phyloP scores from a whole-genome alignment of 2,329 filamentous ascomycete genomes.

The Diaporthe sp. region DNA sequence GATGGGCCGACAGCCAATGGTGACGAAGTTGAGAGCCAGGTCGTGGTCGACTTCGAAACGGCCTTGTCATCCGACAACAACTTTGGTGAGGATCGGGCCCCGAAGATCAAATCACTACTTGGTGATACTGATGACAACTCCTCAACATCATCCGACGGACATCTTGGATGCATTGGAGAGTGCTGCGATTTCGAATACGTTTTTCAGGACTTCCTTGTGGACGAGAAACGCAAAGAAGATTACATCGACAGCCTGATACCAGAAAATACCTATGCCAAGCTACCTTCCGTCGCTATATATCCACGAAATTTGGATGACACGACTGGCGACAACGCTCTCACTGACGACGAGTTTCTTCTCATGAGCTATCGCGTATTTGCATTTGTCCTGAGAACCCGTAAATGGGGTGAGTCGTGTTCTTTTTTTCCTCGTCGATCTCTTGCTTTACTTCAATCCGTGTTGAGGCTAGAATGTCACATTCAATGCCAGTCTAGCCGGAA shows the following conservation, averaged over 20 bases:
- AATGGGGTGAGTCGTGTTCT: constrained; percentile 44
- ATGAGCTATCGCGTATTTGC: constrained; percentile 48
- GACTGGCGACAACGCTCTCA: constrained; percentile 1
- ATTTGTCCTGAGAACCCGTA: constrained; percentile 46
- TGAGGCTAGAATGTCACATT: too few species aligned
- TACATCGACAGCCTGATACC: constrained; percentile 34
- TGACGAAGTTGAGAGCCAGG: constrained; percentile 46
- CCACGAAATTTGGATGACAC: constrained; percentile 31
- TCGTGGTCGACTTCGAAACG: constrained; percentile 45
- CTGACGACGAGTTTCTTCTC: constrained; percentile 43
- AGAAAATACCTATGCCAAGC: constrained; percentile 11
- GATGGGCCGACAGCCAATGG: constrained; percentile 39
- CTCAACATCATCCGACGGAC: too few species aligned
- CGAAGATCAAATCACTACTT: background rate
- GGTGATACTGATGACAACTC: background rate
- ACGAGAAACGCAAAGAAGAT: constrained; percentile 22
- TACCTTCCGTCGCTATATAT: constrained; percentile 30
- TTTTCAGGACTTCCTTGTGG: constrained; percentile 30
- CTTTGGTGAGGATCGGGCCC: background rate
- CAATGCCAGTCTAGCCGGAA: too few species aligned
- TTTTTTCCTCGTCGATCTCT: background rate
- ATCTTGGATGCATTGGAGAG: too few species aligned
- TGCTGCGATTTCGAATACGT: too few species aligned
- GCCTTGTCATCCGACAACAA: constrained; percentile 34
- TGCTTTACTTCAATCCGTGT: background rate